Percentiles rank a stretch among this genome's conserved stretches.
Conservation (phyloP, 2,329 filamentous ascomycete genomes). For the Fusarium guadeloupense region DNA sequence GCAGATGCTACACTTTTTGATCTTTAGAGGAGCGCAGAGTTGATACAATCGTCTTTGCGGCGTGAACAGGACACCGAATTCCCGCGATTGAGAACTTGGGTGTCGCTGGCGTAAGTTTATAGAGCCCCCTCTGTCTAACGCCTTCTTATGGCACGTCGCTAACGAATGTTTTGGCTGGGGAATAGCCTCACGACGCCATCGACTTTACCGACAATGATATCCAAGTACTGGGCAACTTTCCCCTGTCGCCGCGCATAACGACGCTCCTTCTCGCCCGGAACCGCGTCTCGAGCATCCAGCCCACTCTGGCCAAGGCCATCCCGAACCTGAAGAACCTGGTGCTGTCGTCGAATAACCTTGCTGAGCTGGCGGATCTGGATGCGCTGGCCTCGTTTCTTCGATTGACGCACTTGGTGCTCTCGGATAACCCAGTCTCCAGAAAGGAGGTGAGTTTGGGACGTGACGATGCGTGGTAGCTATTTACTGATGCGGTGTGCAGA, state of each 20-base stretch:
- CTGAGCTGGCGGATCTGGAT: slow-evolving; percentile 88
- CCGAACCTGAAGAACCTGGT: slow-evolving; percentile 86
- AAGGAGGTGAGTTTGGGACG: slow-evolving; percentile 78
- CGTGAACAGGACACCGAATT: slow-evolving; percentile 91
- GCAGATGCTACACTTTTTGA: slow-evolving; percentile 87
- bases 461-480: neutral
- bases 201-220: slow-evolving; percentile 99
- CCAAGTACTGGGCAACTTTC: slow-evolving; percentile 88
- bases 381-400: slow-evolving; percentile 73
- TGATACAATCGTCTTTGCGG: slow-evolving; percentile 72
- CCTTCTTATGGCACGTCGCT: slow-evolving; percentile 1
- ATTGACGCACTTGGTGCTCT: slow-evolving; percentile 81
- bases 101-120: slow-evolving; percentile 80
- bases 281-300: slow-evolving; percentile 83
- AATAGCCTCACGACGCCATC: slow-evolving; percentile 91
- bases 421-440: slow-evolving; percentile 89
- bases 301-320: slow-evolving; percentile 75
- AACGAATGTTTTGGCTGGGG: neutral
- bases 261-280: slow-evolving; percentile 92
- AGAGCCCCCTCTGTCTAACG: slow-evolving; percentile 3
- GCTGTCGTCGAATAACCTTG: slow-evolving; percentile 82
- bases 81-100: slow-evolving; percentile 97
- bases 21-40: slow-evolving; percentile 69
- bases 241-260: slow-evolving; percentile 85
- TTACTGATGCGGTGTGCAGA: slow-evolving; percentile 56